phyloP scores from a whole-genome alignment of 441 rosid genomes.

The Metrosideros polymorpha region DNA sequence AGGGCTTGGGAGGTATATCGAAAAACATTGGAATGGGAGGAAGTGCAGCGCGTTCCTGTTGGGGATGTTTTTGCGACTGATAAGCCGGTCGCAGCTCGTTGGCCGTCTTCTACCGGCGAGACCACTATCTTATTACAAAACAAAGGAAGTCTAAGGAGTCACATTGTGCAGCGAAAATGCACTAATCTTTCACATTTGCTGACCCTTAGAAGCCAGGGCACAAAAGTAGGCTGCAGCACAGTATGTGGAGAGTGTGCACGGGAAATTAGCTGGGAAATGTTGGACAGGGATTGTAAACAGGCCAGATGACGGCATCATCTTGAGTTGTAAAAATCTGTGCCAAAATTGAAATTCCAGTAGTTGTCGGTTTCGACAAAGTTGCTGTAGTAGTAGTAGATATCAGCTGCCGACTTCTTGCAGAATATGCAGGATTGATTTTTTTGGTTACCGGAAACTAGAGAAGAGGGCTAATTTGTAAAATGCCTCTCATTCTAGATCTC shows the following conservation, averaged over 20 bases:
- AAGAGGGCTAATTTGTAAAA: background rate
- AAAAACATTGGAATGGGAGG: conserved; percentile 80
- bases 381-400: background rate
- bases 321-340: background rate
- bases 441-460: background rate
- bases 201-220: conserved; percentile 93
- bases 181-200: conserved; percentile 76
- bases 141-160: conserved; percentile 40
- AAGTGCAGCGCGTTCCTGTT: conserved; percentile 69
- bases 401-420: background rate
- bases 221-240: conserved; percentile 63
- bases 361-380: background rate
- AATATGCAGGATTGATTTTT: background rate
- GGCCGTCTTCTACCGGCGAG: conserved; percentile 20
- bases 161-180: conserved; percentile 51
- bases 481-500: background rate
- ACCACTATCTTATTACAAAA: conserved; percentile 14
- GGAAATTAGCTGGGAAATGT: conserved; percentile 70
- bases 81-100: conserved; percentile 15
- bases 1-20: conserved; percentile 98
- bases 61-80: conserved; percentile 40
- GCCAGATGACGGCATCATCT: conserved; percentile 16
- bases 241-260: conserved; percentile 94
- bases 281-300: conserved; percentile 27
- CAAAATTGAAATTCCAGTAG: background rate